Base-by-base conservation (phyloP, 768 basidiomycete genomes). In the Tephrocybe rancida region DNA sequence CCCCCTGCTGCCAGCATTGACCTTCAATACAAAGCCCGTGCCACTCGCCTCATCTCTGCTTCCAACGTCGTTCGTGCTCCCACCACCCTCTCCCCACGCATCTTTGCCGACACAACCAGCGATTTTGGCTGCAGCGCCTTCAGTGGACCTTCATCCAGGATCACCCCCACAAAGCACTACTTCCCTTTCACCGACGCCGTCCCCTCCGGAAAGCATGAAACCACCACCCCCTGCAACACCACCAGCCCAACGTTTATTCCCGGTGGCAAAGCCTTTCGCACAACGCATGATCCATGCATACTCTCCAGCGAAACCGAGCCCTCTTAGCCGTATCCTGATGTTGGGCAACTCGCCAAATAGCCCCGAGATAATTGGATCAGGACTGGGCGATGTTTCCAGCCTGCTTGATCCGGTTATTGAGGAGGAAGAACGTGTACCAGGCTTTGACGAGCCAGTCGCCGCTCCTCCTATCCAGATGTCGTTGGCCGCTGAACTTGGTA, bases 231-330 rank as follows among this genome's bases (percentile, higher is more conserved):
- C 70, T 30, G 58, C 63, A 5, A 71, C 69, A n/a, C 70, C 74
- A 11, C 68, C 71, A 16, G 56, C 59, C n/a, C 73, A 69, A 24
- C 75, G 67, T n/a, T 75, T 81, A 1, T 90, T 87, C 70, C 87
- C 87, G 0, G 71, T 86, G 41, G 87, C 88, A 1, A 91, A 88
- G 61, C 88, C 90, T 10, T 72, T 86, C 44, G 85, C 82, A 1
- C 70, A 76, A 49, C 83, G 79, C 50, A 88, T 90, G 85, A 76
- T 81, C 3, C 90, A 93, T 57, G 88, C 90, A 0, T 93, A 92
- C 57, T 92, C 91, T 0, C 90, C 90, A 25, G 85, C 75, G 2
- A 86, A 84, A 65, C 90, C 91, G 0, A 91, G 88, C 57, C 90
- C 90, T 2, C 75, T 93, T 27, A 90, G 88, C 55, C 81, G 90